A percentile compares a stretch with the other conserved stretches of the same genome.
Conservation (phyloP, 163 green algal genomes). For the Picocystis sp. region DNA sequence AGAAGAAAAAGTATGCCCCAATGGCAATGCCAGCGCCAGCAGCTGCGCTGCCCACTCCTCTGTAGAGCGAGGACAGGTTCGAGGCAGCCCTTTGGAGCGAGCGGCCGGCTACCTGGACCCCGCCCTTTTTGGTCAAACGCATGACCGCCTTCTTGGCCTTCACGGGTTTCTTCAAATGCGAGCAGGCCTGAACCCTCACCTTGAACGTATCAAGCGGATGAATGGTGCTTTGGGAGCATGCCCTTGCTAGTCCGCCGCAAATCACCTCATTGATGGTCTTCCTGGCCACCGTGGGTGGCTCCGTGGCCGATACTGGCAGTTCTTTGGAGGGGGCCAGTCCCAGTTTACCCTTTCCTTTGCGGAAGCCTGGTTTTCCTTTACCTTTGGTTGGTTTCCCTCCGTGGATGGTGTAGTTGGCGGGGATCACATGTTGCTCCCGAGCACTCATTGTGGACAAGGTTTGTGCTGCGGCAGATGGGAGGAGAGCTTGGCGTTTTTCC, state of each 20-base stretch:
- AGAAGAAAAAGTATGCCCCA: conserved; percentile 91
- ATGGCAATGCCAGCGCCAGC: conserved; percentile 79
- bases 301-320: too few species aligned
- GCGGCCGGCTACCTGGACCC: conserved; percentile 4
- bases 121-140: conserved; percentile 36
- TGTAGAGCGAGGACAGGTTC: conserved; percentile 48
- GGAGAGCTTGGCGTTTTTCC: too few species aligned
- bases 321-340: too few species aligned
- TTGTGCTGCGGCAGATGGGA: too few species aligned
- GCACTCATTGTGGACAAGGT: too few species aligned
- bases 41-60: conserved; percentile 66
- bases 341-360: too few species aligned
- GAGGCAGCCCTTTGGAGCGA: conserved; percentile 12
- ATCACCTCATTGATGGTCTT: conserved; percentile 45
- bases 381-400: too few species aligned
- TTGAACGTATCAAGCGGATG: conserved; percentile 94
- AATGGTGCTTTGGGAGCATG: conserved; percentile 72
- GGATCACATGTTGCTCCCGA: too few species aligned
- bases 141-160: conserved; percentile 14
- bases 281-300: too few species aligned
- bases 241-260: conserved; percentile 63
- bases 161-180: background rate
- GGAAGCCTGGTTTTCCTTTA: too few species aligned
- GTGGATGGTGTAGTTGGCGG: too few species aligned
- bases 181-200: conserved; percentile 43